Evolutionary conservation across 345 rosid genomes (phyloP).

Genomic region (Eucalyptus urophylla): DNA sequence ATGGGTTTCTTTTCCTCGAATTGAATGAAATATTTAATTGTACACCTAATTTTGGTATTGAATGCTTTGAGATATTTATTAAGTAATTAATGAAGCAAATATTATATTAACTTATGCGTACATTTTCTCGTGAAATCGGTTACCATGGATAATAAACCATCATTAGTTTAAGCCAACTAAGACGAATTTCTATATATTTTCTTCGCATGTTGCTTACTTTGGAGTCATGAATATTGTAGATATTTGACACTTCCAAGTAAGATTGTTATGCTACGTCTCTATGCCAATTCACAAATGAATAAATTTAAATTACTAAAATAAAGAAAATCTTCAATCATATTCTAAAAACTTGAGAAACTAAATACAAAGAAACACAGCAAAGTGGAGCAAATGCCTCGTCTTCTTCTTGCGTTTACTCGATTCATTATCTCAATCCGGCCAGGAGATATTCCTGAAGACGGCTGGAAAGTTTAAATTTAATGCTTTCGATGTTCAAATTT

Average conservation of each 20-base stretch:
- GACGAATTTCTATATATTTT: not conserved
- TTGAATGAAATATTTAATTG: not conserved
- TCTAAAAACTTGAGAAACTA: not conserved
- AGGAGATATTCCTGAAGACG: not conserved
- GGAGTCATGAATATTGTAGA: not conserved
- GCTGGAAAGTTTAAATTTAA: not conserved
- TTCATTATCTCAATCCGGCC: not conserved
- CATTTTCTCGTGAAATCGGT: not conserved
- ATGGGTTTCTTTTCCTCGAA: not conserved
- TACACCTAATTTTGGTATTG: not conserved
- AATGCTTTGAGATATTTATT: not conserved
- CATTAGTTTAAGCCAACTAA: not conserved
- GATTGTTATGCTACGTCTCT: not conserved
- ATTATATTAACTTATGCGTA: not conserved
- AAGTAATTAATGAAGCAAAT: not conserved
- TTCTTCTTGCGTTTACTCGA: not conserved
- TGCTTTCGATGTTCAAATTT: not conserved
- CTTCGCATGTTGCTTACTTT: not conserved
- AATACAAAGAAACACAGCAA: not conserved
- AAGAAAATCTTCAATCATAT: not conserved
- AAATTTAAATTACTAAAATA: not conserved
- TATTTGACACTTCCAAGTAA: not conserved
- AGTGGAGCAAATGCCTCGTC: not conserved
- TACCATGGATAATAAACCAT: not conserved
- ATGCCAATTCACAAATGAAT: not conserved